Base-by-base conservation (phyloP, 2,329 filamentous ascomycete genomes). In the Fusarium ramigenum region DNA sequence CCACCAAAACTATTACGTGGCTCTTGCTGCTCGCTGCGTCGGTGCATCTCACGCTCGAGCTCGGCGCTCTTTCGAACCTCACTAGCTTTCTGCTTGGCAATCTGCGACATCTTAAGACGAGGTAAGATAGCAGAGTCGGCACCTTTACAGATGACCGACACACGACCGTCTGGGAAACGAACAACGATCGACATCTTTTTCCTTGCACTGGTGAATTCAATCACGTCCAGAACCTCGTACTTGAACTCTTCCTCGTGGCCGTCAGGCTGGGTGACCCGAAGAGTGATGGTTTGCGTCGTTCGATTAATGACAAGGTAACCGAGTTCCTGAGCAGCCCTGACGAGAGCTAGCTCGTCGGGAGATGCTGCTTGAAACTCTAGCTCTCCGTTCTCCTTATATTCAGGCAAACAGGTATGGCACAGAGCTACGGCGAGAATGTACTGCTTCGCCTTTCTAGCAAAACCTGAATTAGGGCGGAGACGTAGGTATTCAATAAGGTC, bases 161-260 rank as follows among this genome's bases (percentile, higher is more conserved):
- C 91, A 19, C 92, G 90, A 4, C 92, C 90, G 77, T 97, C 93
- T 0, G 95, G 95, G 80, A 93, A 95, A n/a, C 93, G 91, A 5
- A 97, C 90, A 32, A 97, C 83, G 46, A 97, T 91, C 0, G 95
- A 96, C 95, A 98, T 97, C 44, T 95, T 89, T 83, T 97, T 97
- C 30, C 95, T 88, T 70, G 92, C 90, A 82, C 93, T 97, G 69
- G 93, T 96, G 77, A 98, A 98, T 78, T 97, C 95, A 66, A 98
- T 94, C 8, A 97, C 88, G 77, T 97, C 94, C 37, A 97, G 83
- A 9, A 97, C 88, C 70, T 97, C 90, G 76, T 96, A 98, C 1
- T 86, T 87, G 76, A 94, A 91, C 5, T 87, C 85, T 7, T 86
- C 82, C 14, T 78, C 76, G 7, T 78, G 76, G 9, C 83, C 84